Evolutionary conservation across 2,329 filamentous ascomycete genomes (phyloP).

Genomic region (Botrytis pseudocinerea): DNA sequence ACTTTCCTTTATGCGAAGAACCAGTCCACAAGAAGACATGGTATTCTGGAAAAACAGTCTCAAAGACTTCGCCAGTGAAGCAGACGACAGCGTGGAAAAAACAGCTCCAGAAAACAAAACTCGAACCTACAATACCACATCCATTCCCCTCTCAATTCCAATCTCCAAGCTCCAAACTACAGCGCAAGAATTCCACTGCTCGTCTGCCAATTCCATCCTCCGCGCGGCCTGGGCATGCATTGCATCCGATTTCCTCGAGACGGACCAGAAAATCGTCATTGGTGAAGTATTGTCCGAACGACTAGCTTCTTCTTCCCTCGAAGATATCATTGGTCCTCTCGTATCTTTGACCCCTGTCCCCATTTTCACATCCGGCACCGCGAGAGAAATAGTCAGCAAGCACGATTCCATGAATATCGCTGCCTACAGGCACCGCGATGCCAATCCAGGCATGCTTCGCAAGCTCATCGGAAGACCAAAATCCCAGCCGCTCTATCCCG

Average conservation of each 20-base stretch:
- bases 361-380: not conserved
- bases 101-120: not conserved
- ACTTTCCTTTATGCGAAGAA: not conserved
- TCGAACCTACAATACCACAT: conserved; percentile 4
- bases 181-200: conserved; percentile 14
- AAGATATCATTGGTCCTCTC: conserved; percentile 7
- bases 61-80: not conserved
- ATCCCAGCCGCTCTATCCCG: conserved; percentile 2
- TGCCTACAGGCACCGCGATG: not conserved
- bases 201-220: conserved; percentile 15
- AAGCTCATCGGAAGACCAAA: conserved; percentile 16
- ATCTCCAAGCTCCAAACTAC: not conserved
- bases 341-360: not conserved
- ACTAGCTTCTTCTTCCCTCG: not conserved
- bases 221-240: conserved; percentile 12
- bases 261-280: conserved; percentile 9
- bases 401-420: conserved; percentile 5
- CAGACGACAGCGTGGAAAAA: conserved; percentile 2
- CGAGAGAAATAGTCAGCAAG: conserved; percentile 3
- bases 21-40: conserved; percentile 12
- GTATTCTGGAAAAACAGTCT: not conserved
- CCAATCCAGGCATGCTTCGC: conserved; percentile 11
- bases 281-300: conserved; percentile 13
- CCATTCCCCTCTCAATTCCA: not conserved
- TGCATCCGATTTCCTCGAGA: conserved; percentile 5